Conservation (phyloP, 495 filamentous ascomycete species). For the Sporormia fimetaria region DNA sequence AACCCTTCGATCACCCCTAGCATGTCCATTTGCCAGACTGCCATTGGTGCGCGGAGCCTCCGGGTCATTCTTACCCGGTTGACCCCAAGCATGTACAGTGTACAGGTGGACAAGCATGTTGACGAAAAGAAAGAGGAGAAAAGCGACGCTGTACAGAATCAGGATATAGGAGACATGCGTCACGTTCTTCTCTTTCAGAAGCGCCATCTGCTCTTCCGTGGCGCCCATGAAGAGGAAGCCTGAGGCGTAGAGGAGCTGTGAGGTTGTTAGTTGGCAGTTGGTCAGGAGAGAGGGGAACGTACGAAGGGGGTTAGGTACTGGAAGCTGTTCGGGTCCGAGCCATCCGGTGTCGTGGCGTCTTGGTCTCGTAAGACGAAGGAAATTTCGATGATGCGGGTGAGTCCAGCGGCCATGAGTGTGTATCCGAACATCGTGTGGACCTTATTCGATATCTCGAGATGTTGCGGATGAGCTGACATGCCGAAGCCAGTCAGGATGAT, state of each 20-base stretch:
- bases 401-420: conserved; percentile 81
- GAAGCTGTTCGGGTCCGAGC: conserved; percentile 68
- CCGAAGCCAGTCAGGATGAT: conserved; percentile 89
- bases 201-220: conserved; percentile 85
- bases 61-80: conserved; percentile 11
- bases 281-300: conserved; percentile 33
- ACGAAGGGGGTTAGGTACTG: conserved; percentile 88
- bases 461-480: conserved; percentile 83
- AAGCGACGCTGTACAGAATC: conserved; percentile 79
- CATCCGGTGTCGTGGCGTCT: conserved; percentile 44
- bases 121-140: conserved; percentile 79
- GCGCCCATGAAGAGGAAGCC: conserved; percentile 97
- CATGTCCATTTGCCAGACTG: conserved; percentile 44
- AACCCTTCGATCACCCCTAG: conserved; percentile 35
- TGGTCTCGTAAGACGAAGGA: conserved; percentile 73
- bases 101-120: conserved; percentile 77
- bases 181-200: conserved; percentile 60
- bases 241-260: conserved; percentile 76
- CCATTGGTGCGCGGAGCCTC: conserved; percentile 22
- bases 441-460: conserved; percentile 70
- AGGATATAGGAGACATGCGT: conserved; percentile 86
- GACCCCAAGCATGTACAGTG: conserved; percentile 46
- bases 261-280: conserved; percentile 1
- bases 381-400: conserved; percentile 80
- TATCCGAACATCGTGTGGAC: conserved; percentile 91